Conservation (phyloP, 768 basidiomycete species). For the Suillus fuscotomentosus region DNA sequence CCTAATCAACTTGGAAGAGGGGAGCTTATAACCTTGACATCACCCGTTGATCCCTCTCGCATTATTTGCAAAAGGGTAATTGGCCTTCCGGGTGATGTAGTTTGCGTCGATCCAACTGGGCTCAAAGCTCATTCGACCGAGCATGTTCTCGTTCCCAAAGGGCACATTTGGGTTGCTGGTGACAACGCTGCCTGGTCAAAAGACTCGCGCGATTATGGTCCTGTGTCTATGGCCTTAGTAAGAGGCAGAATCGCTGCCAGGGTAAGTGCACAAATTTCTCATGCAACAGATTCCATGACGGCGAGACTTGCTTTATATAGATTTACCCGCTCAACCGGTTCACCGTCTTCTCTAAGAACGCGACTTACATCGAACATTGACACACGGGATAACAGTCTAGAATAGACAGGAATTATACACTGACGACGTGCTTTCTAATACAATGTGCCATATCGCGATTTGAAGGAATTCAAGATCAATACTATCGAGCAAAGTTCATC, state of each 20-base stretch:
- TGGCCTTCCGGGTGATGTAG: conserved; percentile 84
- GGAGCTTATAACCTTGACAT: conserved; percentile 71
- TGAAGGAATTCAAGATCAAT: neutral
- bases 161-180: conserved; percentile 88
- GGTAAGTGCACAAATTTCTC: conserved; percentile 38
- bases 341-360: conserved; percentile 20
- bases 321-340: conserved; percentile 31
- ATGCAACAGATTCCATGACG: neutral
- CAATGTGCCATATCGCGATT: neutral
- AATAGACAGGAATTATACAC: neutral
- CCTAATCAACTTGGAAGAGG: conserved; percentile 61
- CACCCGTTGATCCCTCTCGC: conserved; percentile 64
- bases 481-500: conserved; percentile 74
- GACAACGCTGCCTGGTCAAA: conserved; percentile 83
- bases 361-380: conserved; percentile 20
- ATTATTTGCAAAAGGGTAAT: conserved; percentile 87
- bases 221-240: conserved; percentile 81
- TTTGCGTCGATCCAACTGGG: conserved; percentile 88
- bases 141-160: conserved; percentile 77
- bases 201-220: conserved; percentile 93
- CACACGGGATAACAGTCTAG: neutral
- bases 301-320: conserved; percentile 15
- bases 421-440: neutral
- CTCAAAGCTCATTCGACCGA: conserved; percentile 58
- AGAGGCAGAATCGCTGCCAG: conserved; percentile 63